Evolutionary conservation across 2,329 filamentous ascomycete species (phyloP), one percentile per base, ranked within the genome.

Genomic region (Pleomassaria siparia): DNA sequence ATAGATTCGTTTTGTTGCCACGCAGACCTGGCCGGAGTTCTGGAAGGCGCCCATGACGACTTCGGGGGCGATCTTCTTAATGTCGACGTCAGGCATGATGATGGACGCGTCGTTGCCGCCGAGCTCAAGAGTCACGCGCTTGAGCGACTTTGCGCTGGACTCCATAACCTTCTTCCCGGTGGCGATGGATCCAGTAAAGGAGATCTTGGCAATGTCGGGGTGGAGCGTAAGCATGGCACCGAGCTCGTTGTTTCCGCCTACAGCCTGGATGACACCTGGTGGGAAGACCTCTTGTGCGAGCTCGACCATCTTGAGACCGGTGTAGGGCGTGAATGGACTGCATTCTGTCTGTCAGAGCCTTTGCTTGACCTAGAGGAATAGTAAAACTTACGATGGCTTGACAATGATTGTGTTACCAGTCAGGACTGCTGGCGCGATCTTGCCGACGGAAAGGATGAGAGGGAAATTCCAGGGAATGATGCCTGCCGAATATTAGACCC

Each of bases 41-140:
- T 81, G 68, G 64, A 84, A 83, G 5, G 78, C 74, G 13, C 59
- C 51, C 47, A 59, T 63, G 2, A 59, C 55, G 8, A 66, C 63
- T 58, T 68, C 66, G 6, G 63, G 58, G 5, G 67, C 55, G n/a
- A 65, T 69, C 36, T 74, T 70, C 12, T 75, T 69, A 15, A 76
- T 70, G 37, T 75, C 74, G n/a, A 75, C 71, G 45, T 83, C 81
- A 1, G 74, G 74, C 37, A 76, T 76, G 15, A 85, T 72, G 54
- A 85, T 80, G 5, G 79, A 76, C 0, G 82, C 75, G 51, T 84
- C 81, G 50, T 85, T 85, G 4, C 82, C 82, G n/a, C 82, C 80
- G 28, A 84, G 74, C 63, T 85, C 83, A 4, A 85, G 74, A 0
- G 79, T 82, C 13, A 81, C 75, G 25, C 81, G 74, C 73, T 85